Conservation (phyloP, 2,329 filamentous ascomycete genomes). For the Neopestalotiopsis clavispora region DNA sequence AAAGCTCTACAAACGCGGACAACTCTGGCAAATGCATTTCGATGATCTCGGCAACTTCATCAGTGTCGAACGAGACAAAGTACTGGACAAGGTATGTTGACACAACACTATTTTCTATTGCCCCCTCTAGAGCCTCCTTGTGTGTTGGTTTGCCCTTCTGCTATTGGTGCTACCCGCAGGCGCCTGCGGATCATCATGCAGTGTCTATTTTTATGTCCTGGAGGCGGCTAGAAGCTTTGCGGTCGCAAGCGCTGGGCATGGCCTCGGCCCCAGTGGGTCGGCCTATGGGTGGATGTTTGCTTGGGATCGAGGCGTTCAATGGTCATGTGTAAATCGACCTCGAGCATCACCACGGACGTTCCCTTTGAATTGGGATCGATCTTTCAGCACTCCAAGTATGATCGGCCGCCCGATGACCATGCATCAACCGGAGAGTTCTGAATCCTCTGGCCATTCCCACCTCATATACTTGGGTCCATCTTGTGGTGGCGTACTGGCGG, state of each 20-base stretch:
- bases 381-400: neutral
- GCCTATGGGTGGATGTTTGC: neutral
- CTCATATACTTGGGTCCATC: neutral
- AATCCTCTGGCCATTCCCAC: constrained; percentile 15
- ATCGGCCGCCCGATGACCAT: neutral
- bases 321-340: neutral
- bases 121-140: constrained; percentile 2
- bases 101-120: constrained; percentile 19
- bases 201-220: constrained; percentile 17
- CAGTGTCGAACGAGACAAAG: constrained; percentile 84
- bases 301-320: neutral
- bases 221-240: constrained; percentile 9
- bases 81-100: constrained; percentile 75
- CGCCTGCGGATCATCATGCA: constrained; percentile 13
- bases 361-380: neutral
- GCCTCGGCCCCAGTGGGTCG: constrained; percentile 24
- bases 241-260: constrained; percentile 38
- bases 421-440: constrained; percentile 18
- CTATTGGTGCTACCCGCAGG: neutral
- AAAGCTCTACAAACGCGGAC: constrained; percentile 84
- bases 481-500: neutral
- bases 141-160: neutral
- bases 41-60: constrained; percentile 84
- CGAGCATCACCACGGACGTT: neutral
- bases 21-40: constrained; percentile 79